phyloP scores from a whole-genome alignment of 495 filamentous ascomycete species.

The Schizothecium vesticola region DNA sequence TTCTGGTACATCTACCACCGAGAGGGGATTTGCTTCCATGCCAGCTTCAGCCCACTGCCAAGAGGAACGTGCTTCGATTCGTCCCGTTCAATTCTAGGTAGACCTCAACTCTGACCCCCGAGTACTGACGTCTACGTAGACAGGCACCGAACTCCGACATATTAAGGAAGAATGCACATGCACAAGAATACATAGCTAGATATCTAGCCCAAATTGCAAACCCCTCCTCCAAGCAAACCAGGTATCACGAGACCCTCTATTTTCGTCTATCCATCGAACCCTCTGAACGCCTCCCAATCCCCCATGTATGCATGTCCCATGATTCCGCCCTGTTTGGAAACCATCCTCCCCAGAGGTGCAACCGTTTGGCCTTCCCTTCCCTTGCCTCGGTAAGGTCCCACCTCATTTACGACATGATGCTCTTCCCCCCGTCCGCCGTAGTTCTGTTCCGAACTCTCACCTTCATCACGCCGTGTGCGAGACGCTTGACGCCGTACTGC shows the following conservation, averaged over 20 bases:
- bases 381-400: background rate
- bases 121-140: background rate
- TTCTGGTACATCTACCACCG: too few species aligned
- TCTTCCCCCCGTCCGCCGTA: conserved; percentile 54
- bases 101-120: background rate
- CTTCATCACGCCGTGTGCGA: conserved; percentile 47
- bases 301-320: background rate
- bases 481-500: conserved; percentile 24
- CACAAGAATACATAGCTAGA: background rate
- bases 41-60: background rate
- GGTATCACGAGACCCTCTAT: background rate
- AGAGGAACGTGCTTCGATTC: background rate
- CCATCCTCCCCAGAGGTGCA: background rate
- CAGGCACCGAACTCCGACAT: background rate
- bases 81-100: background rate
- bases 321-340: background rate
- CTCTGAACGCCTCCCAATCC: background rate
- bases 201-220: background rate
- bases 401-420: conserved; percentile 39
- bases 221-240: background rate
- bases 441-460: conserved; percentile 47
- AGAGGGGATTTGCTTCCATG: background rate
- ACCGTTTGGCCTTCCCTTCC: background rate
- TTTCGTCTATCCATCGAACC: background rate
- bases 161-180: background rate